Evolutionary conservation across 495 filamentous ascomycete genomes (phyloP).

Genomic region (Margaritispora aquatica): DNA sequence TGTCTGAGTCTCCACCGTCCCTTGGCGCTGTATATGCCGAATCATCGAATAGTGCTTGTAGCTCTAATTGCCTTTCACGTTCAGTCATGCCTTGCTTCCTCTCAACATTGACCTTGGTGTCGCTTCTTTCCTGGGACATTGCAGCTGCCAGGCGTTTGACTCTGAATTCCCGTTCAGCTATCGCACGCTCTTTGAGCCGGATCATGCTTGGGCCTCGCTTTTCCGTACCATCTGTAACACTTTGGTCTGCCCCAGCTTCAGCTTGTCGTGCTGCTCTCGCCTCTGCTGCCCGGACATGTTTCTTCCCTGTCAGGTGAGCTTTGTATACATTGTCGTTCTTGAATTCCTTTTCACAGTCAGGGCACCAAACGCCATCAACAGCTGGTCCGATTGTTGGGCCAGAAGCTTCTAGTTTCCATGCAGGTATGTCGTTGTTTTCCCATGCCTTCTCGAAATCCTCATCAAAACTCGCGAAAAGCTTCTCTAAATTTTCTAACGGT

Average conservation of each 20-base stretch:
- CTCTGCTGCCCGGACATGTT: conserved; percentile 79
- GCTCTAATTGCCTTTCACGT: conserved; percentile 82
- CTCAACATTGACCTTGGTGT: conserved; percentile 89
- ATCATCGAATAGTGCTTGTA: conserved; percentile 76
- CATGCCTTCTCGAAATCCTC: conserved; percentile 79
- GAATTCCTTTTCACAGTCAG: conserved; percentile 89
- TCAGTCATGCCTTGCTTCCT: conserved; percentile 94
- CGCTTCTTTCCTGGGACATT: conserved; percentile 72
- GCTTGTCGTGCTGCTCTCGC: conserved; percentile 35
- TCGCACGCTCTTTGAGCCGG: conserved; percentile 78
- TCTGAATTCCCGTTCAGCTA: conserved; percentile 84
- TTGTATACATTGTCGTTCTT: conserved; percentile 94
- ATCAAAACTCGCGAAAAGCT: conserved; percentile 66
- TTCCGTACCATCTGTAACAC: conserved; percentile 24
- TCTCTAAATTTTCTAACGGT: conserved; percentile 78
- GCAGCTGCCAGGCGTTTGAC: conserved; percentile 67
- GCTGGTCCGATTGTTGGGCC: conserved; percentile 37
- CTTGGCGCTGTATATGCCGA: conserved; percentile 30
- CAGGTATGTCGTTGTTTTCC: conserved; percentile 68
- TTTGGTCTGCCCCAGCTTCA: conserved; percentile 9
- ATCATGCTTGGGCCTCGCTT: conserved; percentile 30
- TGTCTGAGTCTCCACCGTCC: conserved; percentile 34
- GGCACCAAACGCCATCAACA: conserved; percentile 75
- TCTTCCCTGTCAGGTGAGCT: conserved; percentile 80
- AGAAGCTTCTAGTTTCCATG: conserved; percentile 61